phyloP scores from a whole-genome alignment of 2,329 filamentous ascomycete species.

The Juglanconis oblonga region DNA sequence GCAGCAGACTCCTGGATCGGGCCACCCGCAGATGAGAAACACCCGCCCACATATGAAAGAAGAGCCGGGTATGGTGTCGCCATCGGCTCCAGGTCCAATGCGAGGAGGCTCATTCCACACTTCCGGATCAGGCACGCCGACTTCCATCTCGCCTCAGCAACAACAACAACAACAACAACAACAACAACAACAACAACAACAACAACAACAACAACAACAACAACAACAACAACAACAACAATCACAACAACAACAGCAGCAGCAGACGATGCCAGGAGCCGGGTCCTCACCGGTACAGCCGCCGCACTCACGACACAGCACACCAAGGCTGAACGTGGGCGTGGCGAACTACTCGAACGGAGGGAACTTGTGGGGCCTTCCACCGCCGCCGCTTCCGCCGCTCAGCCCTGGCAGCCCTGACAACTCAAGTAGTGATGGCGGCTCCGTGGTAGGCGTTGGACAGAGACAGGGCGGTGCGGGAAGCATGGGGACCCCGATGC shows the following conservation, averaged over 20 bases:
- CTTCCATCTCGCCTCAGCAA: neutral
- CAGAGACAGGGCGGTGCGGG: conserved; percentile 4
- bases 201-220: neutral
- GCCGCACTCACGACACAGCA: neutral
- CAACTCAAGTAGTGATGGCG: conserved; percentile 38
- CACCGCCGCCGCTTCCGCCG: conserved; percentile 34
- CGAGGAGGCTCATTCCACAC: neutral
- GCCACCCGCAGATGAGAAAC: neutral
- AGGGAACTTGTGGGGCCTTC: conserved; percentile 43
- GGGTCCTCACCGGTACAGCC: neutral
- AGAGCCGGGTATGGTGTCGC: neutral
- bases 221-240: conserved; percentile 3
- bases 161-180: too few species aligned
- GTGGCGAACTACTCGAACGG: conserved; percentile 47
- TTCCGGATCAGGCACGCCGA: neutral
- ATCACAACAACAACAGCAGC: conserved; percentile 7
- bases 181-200: conserved; percentile 10
- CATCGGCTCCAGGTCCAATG: neutral
- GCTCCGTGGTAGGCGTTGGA: conserved; percentile 27
- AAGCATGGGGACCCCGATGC: conserved; percentile 1
- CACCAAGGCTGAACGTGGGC: conserved; percentile 30
- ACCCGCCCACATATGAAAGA: neutral
- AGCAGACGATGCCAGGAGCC: conserved; percentile 16
- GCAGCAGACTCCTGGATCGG: conserved; percentile 1
- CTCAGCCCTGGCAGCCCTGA: conserved; percentile 39